Evolutionary conservation across 2,329 filamentous ascomycete species (phyloP).

Genomic region (Macrophomina pseudophaseolina): DNA sequence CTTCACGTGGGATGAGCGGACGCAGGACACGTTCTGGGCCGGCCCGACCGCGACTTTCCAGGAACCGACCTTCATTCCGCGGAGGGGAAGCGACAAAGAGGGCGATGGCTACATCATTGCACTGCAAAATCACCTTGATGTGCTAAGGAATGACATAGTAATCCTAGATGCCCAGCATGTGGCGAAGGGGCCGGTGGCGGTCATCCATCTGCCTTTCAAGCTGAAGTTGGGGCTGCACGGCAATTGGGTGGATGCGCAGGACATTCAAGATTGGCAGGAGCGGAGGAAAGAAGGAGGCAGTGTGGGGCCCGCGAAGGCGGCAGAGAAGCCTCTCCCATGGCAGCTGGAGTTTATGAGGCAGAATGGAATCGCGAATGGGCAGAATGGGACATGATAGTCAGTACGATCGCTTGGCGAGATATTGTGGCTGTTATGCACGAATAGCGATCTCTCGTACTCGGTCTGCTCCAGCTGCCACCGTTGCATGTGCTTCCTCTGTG

Average conservation of each 20-base stretch:
- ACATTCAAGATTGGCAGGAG: conserved; percentile 39
- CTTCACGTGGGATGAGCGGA: conserved; percentile 39
- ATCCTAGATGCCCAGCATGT: conserved; percentile 51
- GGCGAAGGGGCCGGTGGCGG: conserved; percentile 45
- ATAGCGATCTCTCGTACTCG: no score
- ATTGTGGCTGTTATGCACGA: neutral
- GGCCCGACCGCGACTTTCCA: conserved; percentile 54
- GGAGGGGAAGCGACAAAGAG: conserved; percentile 47
- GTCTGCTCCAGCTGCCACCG: no score
- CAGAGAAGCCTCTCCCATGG: conserved; percentile 37
- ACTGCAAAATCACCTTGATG: conserved; percentile 49
- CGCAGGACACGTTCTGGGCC: conserved; percentile 42
- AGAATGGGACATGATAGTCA: neutral
- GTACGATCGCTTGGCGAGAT: no score
- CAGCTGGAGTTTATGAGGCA: conserved; percentile 36
- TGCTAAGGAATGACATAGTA: conserved; percentile 48
- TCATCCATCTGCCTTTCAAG: conserved; percentile 48
- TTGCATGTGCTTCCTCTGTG: no score
- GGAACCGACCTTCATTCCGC: conserved; percentile 60
- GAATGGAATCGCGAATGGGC: conserved; percentile 3
- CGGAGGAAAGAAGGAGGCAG: conserved; percentile 37
- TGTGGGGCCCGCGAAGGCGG: conserved; percentile 35
- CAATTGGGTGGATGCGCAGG: conserved; percentile 39
- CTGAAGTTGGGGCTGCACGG: conserved; percentile 40
- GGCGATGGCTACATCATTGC: conserved; percentile 58